These are phyloP conservation scores for Paratinospora sagittata DNA, from an alignment of 164 flowering plant genomes.

Conservation along the genomic window DNA sequence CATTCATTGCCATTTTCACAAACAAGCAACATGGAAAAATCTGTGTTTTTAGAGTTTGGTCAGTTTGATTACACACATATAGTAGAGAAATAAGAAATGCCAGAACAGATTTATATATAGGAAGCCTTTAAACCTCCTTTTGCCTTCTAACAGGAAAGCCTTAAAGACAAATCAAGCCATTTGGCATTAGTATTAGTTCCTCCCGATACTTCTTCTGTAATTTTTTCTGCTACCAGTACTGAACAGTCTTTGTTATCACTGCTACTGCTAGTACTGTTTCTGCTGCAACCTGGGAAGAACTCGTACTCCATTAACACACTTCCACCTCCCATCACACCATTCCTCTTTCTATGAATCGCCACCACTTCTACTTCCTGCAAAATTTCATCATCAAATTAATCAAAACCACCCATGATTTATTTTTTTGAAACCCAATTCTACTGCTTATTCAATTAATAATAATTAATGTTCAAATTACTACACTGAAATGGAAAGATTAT, in stretches of 20 bases:
- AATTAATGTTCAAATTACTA: too few relatives aligned
- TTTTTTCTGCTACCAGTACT: background rate
- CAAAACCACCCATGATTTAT: too few relatives aligned
- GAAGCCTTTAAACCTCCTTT: background rate
- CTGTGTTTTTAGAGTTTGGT: background rate
- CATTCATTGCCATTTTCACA: background rate
- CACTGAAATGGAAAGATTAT: too few relatives aligned
- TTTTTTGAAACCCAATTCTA: too few relatives aligned
- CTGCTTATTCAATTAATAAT: too few relatives aligned
- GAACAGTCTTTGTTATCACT: background rate
- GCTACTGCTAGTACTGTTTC: background rate
- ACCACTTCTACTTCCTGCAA: background rate
- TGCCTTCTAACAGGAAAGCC: background rate
- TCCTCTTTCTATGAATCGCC: background rate
- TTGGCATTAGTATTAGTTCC: background rate
- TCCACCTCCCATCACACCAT: background rate
- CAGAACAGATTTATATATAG: background rate
- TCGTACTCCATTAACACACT: background rate
- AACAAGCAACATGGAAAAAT: background rate
- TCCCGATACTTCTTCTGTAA: background rate
- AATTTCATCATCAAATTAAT: background rate
- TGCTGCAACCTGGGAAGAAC: background rate
- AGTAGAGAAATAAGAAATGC: background rate
- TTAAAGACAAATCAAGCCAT: conserved; percentile 3
- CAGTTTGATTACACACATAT: background rate